Conservation (phyloP, 2,329 filamentous ascomycete genomes). For the Endothia cerciana region DNA sequence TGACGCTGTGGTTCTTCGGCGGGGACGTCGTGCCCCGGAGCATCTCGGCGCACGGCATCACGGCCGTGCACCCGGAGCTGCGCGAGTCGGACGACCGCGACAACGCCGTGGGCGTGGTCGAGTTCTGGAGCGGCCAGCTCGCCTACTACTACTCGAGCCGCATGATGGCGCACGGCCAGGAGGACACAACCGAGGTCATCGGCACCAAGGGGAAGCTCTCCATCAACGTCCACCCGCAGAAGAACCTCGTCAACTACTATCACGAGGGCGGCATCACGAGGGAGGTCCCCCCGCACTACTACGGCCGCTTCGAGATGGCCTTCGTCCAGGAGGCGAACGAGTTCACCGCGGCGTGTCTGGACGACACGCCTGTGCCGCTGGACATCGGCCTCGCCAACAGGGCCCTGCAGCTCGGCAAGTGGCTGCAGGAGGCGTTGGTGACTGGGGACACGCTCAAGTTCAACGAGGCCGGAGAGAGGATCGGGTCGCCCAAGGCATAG, state of each 20-base stretch:
- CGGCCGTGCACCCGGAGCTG: constrained; percentile 61
- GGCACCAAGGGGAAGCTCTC: constrained; percentile 67
- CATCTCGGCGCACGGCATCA: constrained; percentile 60
- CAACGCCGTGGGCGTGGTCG: constrained; percentile 66
- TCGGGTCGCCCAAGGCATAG: neutral
- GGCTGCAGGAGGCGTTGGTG: constrained; percentile 23
- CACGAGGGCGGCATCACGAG: constrained; percentile 11
- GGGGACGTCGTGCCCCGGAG: constrained; percentile 57
- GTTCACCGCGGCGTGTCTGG: constrained; percentile 24
- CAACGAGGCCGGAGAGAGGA: constrained; percentile 22
- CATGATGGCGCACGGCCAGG: constrained; percentile 71
- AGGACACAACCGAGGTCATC: constrained; percentile 69
- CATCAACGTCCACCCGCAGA: constrained; percentile 60
- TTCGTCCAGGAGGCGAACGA: constrained; percentile 29
- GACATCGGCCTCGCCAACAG: constrained; percentile 19
- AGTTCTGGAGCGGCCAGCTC: constrained; percentile 67
- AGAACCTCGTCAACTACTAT: constrained; percentile 21
- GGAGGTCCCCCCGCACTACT: constrained; percentile 20
- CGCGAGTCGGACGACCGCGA: constrained; percentile 62
- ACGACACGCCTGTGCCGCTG: constrained; percentile 21
- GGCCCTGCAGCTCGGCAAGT: constrained; percentile 22
- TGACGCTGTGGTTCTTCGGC: constrained; percentile 67
- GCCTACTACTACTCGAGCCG: constrained; percentile 66
- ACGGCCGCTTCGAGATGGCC: constrained; percentile 19
- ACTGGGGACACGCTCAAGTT: constrained; percentile 26